These are phyloP conservation scores for Limonium bicolor DNA, from an alignment of 148 eudicot species.

Conservation along the genomic window DNA sequence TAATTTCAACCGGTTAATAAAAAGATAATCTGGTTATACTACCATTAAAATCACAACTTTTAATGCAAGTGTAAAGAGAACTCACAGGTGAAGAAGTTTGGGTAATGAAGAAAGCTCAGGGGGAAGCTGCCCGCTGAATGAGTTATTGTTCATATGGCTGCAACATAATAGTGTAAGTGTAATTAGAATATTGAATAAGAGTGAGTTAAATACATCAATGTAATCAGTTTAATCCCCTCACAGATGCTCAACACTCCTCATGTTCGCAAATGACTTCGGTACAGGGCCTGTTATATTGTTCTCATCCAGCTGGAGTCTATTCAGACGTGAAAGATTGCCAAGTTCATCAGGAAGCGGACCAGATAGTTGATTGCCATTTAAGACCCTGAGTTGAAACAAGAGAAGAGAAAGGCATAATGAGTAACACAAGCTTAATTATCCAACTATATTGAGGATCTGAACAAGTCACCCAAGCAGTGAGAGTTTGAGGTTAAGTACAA, in stretches of 20 bases:
- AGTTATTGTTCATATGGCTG: constrained; percentile 72
- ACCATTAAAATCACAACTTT: neutral
- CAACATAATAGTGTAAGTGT: neutral
- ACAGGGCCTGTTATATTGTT: constrained; percentile 62
- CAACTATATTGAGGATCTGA: neutral
- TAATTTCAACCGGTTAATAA: neutral
- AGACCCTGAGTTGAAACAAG: constrained; percentile 36
- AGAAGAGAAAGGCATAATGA: neutral
- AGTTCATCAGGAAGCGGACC: constrained; percentile 69
- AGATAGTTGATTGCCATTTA: constrained; percentile 74
- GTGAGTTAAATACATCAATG: neutral
- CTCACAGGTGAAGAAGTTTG: constrained; percentile 66
- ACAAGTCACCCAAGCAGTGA: neutral
- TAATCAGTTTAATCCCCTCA: constrained; percentile 18
- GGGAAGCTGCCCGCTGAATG: constrained; percentile 76
- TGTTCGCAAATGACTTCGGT: constrained; percentile 60
- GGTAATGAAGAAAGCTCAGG: constrained; percentile 41
- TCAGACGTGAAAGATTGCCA: constrained; percentile 44
- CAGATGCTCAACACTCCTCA: constrained; percentile 47
- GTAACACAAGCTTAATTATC: no score
- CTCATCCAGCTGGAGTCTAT: constrained; percentile 62
- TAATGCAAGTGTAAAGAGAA: constrained; percentile 4
- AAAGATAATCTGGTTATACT: neutral
- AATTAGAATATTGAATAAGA: neutral
- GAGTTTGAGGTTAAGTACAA: neutral